These are phyloP conservation scores for Globisporangium emineosum DNA, from an alignment of 352 stramenopile genomes.

Conservation along the genomic window DNA sequence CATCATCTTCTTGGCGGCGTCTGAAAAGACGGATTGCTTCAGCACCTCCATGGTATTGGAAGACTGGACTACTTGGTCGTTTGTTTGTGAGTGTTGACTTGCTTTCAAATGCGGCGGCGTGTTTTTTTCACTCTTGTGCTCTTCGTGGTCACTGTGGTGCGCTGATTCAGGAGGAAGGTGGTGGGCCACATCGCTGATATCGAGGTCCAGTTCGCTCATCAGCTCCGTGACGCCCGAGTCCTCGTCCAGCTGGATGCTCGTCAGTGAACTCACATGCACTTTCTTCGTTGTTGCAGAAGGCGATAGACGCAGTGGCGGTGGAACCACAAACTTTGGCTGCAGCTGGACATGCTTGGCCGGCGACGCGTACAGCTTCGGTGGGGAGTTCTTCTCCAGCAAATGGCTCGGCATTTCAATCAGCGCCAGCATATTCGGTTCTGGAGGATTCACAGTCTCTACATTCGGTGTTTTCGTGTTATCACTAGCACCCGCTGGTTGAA, in stretches of 20 bases:
- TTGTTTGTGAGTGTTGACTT: conserved; percentile 6
- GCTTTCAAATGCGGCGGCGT: conserved; percentile 34
- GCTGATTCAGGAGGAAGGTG: conserved; percentile 9
- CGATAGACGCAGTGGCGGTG: background rate
- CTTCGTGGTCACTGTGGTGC: conserved; percentile 23
- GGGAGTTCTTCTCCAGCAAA: conserved; percentile 17
- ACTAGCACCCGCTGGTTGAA: background rate
- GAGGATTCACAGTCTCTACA: background rate
- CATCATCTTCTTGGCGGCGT: background rate
- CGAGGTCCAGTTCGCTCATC: conserved; percentile 49
- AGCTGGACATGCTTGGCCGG: conserved; percentile 7
- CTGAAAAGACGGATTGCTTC: conserved; percentile 4
- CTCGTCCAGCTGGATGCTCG: conserved; percentile 22
- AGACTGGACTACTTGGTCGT: background rate
- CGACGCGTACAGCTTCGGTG: conserved; percentile 19
- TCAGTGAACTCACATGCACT: background rate
- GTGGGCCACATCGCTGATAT: conserved; percentile 26
- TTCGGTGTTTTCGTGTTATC: background rate
- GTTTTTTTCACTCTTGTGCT: conserved; percentile 56
- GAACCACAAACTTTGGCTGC: conserved; percentile 14
- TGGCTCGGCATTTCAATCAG: conserved; percentile 30
- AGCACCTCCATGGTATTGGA: conserved; percentile 7
- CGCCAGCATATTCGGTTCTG: conserved; percentile 6
- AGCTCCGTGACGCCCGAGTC: conserved; percentile 44
- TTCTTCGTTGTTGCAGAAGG: background rate